These are phyloP conservation scores for Pseudogymnoascus verrucosus DNA, from an alignment of 2,329 filamentous ascomycete genomes.

Conservation along the genomic window DNA sequence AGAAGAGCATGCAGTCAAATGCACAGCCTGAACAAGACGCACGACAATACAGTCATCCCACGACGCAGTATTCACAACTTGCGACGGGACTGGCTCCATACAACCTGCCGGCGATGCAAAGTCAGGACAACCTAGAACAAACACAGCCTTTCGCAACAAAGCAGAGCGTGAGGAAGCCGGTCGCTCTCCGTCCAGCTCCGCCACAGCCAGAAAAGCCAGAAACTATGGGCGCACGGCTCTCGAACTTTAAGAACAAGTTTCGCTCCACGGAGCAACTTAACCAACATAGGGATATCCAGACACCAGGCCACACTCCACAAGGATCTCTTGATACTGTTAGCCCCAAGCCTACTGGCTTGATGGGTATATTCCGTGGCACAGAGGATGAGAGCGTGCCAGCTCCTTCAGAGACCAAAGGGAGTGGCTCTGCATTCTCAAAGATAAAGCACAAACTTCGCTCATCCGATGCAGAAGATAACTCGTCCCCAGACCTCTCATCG, in stretches of 20 bases:
- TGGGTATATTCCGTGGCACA: background rate
- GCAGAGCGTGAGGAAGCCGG: background rate
- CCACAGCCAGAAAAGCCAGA: slow-evolving; percentile 1
- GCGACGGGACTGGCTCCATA: background rate
- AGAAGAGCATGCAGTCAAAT: background rate
- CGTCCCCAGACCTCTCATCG: background rate
- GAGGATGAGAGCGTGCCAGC: background rate
- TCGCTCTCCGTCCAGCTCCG: background rate
- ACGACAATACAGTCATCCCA: background rate
- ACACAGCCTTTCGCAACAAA: background rate
- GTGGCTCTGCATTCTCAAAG: slow-evolving; percentile 1
- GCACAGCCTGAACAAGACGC: background rate
- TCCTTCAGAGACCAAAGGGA: background rate
- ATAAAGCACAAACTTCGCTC: background rate
- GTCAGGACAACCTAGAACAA: background rate
- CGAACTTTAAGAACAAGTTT: slow-evolving; percentile 7
- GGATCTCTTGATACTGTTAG: background rate
- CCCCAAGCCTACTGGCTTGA: background rate
- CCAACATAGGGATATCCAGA: background rate
- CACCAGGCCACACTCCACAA: background rate
- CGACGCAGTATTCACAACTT: slow-evolving; percentile 4
- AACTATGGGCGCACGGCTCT: background rate
- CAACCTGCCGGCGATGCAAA: background rate
- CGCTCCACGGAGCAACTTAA: slow-evolving; percentile 3
- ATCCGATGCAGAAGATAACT: slow-evolving; percentile 6